A percentile compares a stretch with the other conserved stretches of the same genome.
phyloP scores from a whole-genome alignment of 2,329 filamentous ascomycete genomes.

The Exophiala calicioides region DNA sequence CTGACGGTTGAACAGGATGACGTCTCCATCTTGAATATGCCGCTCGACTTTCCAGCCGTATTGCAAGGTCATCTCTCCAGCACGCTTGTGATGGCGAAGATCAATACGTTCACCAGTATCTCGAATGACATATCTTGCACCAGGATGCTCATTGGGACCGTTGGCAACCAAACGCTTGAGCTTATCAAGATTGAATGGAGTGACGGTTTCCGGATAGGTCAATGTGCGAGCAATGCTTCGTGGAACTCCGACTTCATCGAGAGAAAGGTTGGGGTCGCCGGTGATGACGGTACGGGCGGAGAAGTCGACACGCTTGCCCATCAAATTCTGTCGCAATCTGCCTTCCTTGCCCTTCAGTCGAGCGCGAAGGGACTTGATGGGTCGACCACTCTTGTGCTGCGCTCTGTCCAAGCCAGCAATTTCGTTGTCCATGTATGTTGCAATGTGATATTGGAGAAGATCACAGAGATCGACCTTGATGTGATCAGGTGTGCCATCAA shows the following conservation, averaged over 20 bases:
- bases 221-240: conserved; percentile 88
- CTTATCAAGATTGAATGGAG: conserved; percentile 94
- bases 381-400: conserved; percentile 93
- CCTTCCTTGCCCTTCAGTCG: conserved; percentile 99
- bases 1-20: conserved; percentile 99
- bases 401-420: conserved; percentile 94
- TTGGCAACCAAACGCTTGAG: conserved; percentile 87
- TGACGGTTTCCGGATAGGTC: conserved; percentile 96
- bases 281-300: conserved; percentile 99
- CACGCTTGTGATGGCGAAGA: conserved; percentile 86
- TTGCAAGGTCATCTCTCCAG: conserved; percentile 80
- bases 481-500: conserved; percentile 88
- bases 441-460: conserved; percentile 94
- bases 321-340: conserved; percentile 94
- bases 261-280: conserved; percentile 91
- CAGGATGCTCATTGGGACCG: conserved; percentile 90
- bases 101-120: conserved; percentile 93
- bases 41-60: conserved; percentile 99
- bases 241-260: conserved; percentile 97
- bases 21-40: conserved; percentile 92
- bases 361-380: conserved; percentile 93
- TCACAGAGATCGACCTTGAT: conserved; percentile 88
- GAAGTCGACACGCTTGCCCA: conserved; percentile 99
- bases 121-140: conserved; percentile 94
- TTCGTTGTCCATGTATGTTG: conserved; percentile 99